A percentile compares a stretch with the other conserved stretches of the same genome.
Conservation (phyloP, 2,329 filamentous ascomycete species). For the Bimuria novae-zelandiae region DNA sequence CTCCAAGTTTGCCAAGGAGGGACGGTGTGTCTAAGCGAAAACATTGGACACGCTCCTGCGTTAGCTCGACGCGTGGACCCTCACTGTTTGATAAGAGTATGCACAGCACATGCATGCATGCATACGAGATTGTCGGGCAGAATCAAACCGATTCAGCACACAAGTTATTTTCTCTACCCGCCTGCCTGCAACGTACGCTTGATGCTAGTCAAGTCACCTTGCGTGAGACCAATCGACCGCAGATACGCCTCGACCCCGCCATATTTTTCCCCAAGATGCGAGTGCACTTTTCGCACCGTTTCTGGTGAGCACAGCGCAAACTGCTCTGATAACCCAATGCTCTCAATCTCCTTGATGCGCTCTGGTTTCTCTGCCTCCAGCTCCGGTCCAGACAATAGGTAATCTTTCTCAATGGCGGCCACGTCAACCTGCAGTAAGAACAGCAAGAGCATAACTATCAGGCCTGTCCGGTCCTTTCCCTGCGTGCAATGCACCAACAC, state of each 20-base stretch:
- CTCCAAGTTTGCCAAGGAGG: slow-evolving; percentile 26
- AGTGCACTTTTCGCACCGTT: slow-evolving; percentile 64
- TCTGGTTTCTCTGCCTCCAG: slow-evolving; percentile 65
- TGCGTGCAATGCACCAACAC: slow-evolving; percentile 82
- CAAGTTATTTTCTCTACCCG: slow-evolving; percentile 10
- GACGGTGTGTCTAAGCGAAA: slow-evolving; percentile 37
- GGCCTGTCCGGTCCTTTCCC: slow-evolving; percentile 82
- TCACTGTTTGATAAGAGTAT: background rate
- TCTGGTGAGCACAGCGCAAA: slow-evolving; percentile 70
- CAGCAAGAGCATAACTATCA: slow-evolving; percentile 70
- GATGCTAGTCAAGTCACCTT: slow-evolving; percentile 42
- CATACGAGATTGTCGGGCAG: background rate
- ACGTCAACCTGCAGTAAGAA: slow-evolving; percentile 64
- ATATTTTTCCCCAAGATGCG: slow-evolving; percentile 64
- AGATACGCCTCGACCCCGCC: slow-evolving; percentile 72
- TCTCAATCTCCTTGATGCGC: slow-evolving; percentile 68
- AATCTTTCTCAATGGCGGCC: slow-evolving; percentile 71
- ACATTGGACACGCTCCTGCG: slow-evolving; percentile 21
- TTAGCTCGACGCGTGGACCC: slow-evolving; percentile 7
- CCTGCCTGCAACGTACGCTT: slow-evolving; percentile 37
- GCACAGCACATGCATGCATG: slow-evolving; percentile 1
- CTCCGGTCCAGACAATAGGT: slow-evolving; percentile 66
- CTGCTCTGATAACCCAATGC: slow-evolving; percentile 69
- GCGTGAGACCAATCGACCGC: slow-evolving; percentile 59
- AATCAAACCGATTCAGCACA: background rate